phyloP scores from a whole-genome alignment of 1,139 yeast genomes.

The Hansenula lynferdii region DNA sequence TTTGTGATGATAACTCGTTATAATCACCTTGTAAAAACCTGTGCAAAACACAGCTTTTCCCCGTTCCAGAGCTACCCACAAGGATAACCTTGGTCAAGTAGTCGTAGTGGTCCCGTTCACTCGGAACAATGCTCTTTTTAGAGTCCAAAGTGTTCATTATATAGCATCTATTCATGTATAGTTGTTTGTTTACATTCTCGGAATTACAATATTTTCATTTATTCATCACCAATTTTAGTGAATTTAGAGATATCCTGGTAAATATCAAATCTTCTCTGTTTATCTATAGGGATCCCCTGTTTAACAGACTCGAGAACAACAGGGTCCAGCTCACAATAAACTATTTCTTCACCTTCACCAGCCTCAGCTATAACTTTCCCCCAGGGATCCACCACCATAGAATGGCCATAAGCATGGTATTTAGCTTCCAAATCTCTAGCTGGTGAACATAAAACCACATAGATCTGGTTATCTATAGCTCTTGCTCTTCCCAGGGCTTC shows the following conservation, averaged over 20 bases:
- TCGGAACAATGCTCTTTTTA: slow-evolving; percentile 3
- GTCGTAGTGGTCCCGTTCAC: slow-evolving; percentile 27
- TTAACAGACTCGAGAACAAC: slow-evolving; percentile 57
- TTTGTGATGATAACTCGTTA: slow-evolving; percentile 28
- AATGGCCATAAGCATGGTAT: slow-evolving; percentile 93
- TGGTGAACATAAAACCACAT: slow-evolving; percentile 80
- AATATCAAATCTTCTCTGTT: slow-evolving; percentile 82
- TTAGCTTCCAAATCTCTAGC: slow-evolving; percentile 69
- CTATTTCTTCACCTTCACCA: slow-evolving; percentile 76
- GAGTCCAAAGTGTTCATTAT: background rate
- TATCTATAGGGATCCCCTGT: slow-evolving; percentile 68
- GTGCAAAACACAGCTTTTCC: slow-evolving; percentile 39
- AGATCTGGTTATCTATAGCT: slow-evolving; percentile 86
- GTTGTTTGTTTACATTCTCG: background rate
- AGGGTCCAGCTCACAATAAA: slow-evolving; percentile 76
- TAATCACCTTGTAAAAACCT: slow-evolving; percentile 37
- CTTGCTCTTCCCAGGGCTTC: slow-evolving; percentile 78
- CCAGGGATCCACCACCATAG: slow-evolving; percentile 78
- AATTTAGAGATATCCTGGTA: slow-evolving; percentile 29
- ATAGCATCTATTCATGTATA: too few species aligned
- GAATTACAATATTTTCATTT: background rate
- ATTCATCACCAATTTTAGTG: slow-evolving; percentile 1
- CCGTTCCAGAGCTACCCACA: slow-evolving; percentile 41
- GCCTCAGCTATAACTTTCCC: slow-evolving; percentile 83
- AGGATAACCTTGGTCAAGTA: slow-evolving; percentile 40